phyloP scores from a whole-genome alignment of 1,284 basidiomycete species.

The Porogramme epimiltina region DNA sequence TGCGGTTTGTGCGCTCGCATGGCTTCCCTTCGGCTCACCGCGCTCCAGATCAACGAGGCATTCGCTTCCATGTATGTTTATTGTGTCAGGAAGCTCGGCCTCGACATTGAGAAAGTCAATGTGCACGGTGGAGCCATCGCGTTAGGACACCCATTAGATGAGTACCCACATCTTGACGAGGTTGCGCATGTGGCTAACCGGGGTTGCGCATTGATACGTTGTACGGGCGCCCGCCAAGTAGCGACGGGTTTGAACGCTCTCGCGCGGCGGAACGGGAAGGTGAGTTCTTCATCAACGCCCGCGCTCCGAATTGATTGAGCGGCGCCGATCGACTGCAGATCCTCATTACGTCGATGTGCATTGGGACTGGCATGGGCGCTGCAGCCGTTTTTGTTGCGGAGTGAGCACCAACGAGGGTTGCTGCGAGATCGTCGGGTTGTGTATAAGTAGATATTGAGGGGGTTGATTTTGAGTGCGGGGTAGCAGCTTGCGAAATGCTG shows the following conservation, averaged over 20 bases:
- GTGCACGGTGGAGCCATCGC: slow-evolving; percentile 92
- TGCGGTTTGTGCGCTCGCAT: slow-evolving; percentile 25
- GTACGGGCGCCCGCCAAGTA: slow-evolving; percentile 87
- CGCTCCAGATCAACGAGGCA: slow-evolving; percentile 82
- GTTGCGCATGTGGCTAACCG: slow-evolving; percentile 19
- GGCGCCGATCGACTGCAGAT: slow-evolving; percentile 42
- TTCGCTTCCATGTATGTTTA: slow-evolving; percentile 91
- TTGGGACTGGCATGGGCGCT: slow-evolving; percentile 89
- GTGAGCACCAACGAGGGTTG: slow-evolving; percentile 13
- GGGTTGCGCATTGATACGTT: slow-evolving; percentile 48
- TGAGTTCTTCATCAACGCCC: slow-evolving; percentile 32
- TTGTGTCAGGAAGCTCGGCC: slow-evolving; percentile 70
- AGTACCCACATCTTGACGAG: slow-evolving; percentile 35
- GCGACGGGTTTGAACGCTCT: slow-evolving; percentile 88
- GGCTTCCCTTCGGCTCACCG: background rate
- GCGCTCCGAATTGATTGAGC: background rate
- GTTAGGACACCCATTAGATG: slow-evolving; percentile 85
- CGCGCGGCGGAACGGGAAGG: slow-evolving; percentile 76
- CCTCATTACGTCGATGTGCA: slow-evolving; percentile 84
- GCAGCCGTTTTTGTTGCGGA: slow-evolving; percentile 41
- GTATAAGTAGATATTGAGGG: no score
- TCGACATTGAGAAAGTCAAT: slow-evolving; percentile 80
- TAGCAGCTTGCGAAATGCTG: no score
- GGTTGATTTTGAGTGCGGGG: no score
- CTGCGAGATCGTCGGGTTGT: background rate